Conservation (phyloP, 225 moss, liverwort and hornwort species). For the Pseudoscleropodium purum region DNA sequence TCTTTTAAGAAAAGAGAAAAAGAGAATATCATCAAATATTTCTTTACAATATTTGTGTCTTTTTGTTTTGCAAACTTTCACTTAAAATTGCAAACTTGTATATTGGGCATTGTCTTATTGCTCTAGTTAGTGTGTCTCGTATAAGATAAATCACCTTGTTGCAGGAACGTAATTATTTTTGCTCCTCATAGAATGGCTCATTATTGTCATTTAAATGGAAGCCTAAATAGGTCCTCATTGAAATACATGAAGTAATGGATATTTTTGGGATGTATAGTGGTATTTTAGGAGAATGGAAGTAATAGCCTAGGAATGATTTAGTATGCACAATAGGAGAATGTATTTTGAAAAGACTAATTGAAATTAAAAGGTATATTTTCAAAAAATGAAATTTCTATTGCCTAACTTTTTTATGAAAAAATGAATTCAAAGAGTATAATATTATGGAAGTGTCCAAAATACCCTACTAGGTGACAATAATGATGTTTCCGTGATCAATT, state of each 20-base stretch:
- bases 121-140: not conserved
- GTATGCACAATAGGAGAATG: not conserved
- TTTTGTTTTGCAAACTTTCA: fast-evolving
- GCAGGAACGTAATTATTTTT: not conserved
- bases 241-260: not conserved
- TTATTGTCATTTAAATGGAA: not conserved
- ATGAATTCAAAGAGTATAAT: not conserved
- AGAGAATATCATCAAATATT: not conserved
- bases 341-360: not conserved
- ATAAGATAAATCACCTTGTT: not conserved
- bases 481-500: too few species aligned
- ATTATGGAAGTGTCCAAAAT: not conserved
- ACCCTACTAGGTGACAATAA: too few species aligned
- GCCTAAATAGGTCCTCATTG: not conserved
- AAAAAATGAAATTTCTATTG: not conserved
- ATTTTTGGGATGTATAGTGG: too few species aligned
- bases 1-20: not conserved
- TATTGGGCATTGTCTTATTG: fast-evolving
- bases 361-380: not conserved
- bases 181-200: not conserved
- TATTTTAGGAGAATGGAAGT: not conserved
- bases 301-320: not conserved
- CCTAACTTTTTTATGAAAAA: not conserved
- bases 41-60: not conserved
- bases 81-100: not conserved